Evolutionary conservation across 306 rosid genomes (phyloP).

Genomic region (Vachellia pachyceras): DNA sequence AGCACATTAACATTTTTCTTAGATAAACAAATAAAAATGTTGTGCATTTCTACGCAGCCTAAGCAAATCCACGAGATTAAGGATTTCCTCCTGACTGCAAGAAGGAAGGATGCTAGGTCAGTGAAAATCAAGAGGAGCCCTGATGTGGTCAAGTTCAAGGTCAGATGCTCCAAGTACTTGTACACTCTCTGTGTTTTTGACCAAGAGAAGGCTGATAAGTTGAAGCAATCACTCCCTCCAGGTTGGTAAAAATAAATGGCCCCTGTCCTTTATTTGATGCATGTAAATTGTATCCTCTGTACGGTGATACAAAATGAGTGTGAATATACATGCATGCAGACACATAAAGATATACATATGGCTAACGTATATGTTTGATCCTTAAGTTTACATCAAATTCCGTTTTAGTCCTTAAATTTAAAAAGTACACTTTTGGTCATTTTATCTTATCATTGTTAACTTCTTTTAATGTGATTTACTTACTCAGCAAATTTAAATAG

Average conservation of each 20-base stretch:
- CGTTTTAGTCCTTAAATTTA: too few species aligned
- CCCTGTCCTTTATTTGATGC: not conserved
- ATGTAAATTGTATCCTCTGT: too few species aligned
- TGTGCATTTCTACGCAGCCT: conserved; percentile 48
- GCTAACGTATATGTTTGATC: too few species aligned
- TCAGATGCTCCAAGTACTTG: conserved; percentile 86
- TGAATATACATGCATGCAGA: not conserved
- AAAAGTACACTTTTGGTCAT: too few species aligned
- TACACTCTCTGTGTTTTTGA: conserved; percentile 84
- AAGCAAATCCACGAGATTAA: conserved; percentile 89
- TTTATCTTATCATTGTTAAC: too few species aligned
- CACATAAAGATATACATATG: not conserved
- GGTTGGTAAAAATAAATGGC: conserved; percentile 38
- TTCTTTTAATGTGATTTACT: too few species aligned
- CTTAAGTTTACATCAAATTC: too few species aligned
- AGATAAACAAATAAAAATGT: not conserved
- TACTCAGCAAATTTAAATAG: too few species aligned
- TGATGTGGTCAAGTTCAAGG: conserved; percentile 83
- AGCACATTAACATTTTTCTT: not conserved
- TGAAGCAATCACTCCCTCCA: conserved; percentile 96
- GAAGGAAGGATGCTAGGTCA: conserved; percentile 80
- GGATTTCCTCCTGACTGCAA: conserved; percentile 87
- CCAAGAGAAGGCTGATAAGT: conserved; percentile 74
- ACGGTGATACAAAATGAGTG: not conserved
- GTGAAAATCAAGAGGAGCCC: conserved; percentile 80